Evolutionary conservation across 805 yeast species (phyloP), one percentile per base, ranked within the genome.

Genomic region (Alloascoidea africana): DNA sequence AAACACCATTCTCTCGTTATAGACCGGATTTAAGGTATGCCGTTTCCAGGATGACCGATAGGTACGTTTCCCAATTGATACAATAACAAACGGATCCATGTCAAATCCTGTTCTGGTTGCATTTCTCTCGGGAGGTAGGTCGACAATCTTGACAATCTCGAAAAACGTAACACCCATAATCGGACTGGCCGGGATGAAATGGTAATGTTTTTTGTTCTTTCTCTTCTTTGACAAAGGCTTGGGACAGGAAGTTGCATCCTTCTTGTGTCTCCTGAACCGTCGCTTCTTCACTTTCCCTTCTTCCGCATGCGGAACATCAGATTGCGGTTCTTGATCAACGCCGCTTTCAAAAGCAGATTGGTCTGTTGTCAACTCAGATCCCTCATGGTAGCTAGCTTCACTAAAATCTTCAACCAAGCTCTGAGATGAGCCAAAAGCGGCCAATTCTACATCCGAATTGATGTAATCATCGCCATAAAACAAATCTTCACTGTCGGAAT

Each of bases 71-170:
- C 96, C 96, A 54, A 89, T 85, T 0, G 95, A 76, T 1, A 85
- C 77, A 14, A 89, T 85, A 2, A 89, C 89, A 58, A 89, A 91
- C 2, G 97, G 97, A 52, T 91, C 98, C 93, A 91, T 84, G 55
- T 86, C 95, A 51, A 81, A 89, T 1, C 87, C 77, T 16, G 84
- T 72, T 5, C 86, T 62, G 0, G 82, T 73, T 36, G 51, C 54
- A 44, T 79, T 77, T 32, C 68, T 67, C 38, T 77, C 65, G 0
- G 93, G 83, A 1, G 98, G 98, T 27, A 89, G 60, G 40, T 78
- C 85, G 2, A 71, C 59, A 5, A 89, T 85, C 1, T 79, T 70
- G 2, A 73, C 67, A 15, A 89, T 71, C 44, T 87, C 94, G 27
- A 89, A 51, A 47, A 80, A 83, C 3, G 82, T 55, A 4, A 87